Evolutionary conservation across 2,329 filamentous ascomycete species (phyloP).

Genomic region (Pyrenophora graminea): DNA sequence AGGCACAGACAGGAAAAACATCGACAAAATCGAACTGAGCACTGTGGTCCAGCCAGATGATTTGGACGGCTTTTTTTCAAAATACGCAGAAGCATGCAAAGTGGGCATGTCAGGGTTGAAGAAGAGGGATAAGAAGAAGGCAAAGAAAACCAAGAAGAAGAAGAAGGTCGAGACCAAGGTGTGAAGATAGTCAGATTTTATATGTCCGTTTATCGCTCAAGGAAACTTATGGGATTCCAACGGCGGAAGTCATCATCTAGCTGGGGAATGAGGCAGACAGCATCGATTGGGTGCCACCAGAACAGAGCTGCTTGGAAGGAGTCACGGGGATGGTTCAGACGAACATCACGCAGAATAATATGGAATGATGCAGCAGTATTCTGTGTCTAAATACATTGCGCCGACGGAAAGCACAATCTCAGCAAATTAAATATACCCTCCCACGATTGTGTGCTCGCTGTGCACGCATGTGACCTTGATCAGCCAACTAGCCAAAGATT

Average conservation of each 20-base stretch:
- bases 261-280: neutral
- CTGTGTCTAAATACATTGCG: neutral
- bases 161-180: slow-evolving; percentile 56
- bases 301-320: neutral
- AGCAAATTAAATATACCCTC: neutral
- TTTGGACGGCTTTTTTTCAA: slow-evolving; percentile 77
- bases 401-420: neutral
- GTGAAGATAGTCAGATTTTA: slow-evolving; percentile 5
- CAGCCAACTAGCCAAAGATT: too few relatives aligned
- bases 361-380: neutral
- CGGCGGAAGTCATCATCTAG: neutral
- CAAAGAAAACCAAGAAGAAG: slow-evolving; percentile 73
- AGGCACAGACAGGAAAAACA: slow-evolving; percentile 48
- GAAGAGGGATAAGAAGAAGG: slow-evolving; percentile 89
- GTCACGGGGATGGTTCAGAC: neutral
- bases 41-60: slow-evolving; percentile 79
- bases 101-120: slow-evolving; percentile 85
- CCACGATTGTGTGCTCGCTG: neutral
- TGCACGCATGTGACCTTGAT: neutral
- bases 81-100: slow-evolving; percentile 92
- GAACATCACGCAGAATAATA: neutral
- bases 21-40: slow-evolving; percentile 72
- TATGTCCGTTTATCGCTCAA: neutral
- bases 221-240: neutral
- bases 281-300: neutral